Percentiles rank a stretch among this genome's conserved stretches.
phyloP scores from a whole-genome alignment of 768 basidiomycete species.

The Boletus bicolor region DNA sequence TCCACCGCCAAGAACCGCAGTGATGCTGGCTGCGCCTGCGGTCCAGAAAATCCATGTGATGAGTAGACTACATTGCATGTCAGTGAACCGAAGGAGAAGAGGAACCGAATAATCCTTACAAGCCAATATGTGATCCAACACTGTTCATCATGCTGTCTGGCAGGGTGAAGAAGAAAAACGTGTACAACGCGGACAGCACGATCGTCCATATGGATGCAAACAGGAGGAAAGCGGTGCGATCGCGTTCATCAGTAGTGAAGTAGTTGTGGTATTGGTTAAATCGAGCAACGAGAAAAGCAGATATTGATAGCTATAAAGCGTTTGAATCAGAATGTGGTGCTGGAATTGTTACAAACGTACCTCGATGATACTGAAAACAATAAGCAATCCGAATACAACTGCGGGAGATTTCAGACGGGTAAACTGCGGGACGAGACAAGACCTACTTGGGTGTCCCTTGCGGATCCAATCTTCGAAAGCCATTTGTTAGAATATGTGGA shows the following conservation, averaged over 20 bases:
- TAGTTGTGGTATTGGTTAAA: constrained; percentile 59
- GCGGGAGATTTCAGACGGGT: constrained; percentile 31
- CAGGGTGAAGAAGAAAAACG: constrained; percentile 52
- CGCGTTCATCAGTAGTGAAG: constrained; percentile 45
- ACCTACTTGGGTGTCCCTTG: constrained; percentile 56
- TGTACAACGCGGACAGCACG: constrained; percentile 48
- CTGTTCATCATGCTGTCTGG: constrained; percentile 52
- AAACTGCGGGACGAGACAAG: background rate
- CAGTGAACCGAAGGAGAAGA: background rate
- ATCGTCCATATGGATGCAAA: constrained; percentile 76
- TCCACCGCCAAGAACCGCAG: constrained; percentile 62
- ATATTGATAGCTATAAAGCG: constrained; percentile 52
- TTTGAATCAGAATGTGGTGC: background rate
- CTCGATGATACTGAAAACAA: constrained; percentile 66
- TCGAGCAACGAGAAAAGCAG: constrained; percentile 66
- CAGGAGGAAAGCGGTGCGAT: constrained; percentile 63
- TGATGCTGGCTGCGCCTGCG: constrained; percentile 69
- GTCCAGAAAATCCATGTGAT: constrained; percentile 80
- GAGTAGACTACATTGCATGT: constrained; percentile 43
- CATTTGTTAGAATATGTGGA: constrained; percentile 27
- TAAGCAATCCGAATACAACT: constrained; percentile 47
- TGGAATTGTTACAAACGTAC: constrained; percentile 32
- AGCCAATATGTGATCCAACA: constrained; percentile 59
- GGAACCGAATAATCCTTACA: constrained; percentile 42
- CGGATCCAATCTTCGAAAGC: constrained; percentile 40